Evolutionary conservation across 208 protist genomes (phyloP).

Genomic region (Endotrypanum monterogeii): DNA sequence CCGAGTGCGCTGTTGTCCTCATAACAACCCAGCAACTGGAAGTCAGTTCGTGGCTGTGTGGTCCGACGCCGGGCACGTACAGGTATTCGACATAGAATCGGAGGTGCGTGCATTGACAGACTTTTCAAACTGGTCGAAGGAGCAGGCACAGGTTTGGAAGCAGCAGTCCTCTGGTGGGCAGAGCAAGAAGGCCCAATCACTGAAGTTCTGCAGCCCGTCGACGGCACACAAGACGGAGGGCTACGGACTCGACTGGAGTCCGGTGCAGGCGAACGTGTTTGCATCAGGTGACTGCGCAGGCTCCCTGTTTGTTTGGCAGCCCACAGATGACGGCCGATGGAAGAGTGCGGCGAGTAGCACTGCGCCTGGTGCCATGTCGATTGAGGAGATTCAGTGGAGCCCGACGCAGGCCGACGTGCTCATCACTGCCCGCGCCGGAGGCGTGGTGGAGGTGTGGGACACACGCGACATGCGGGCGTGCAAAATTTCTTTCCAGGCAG

Average conservation of each 20-base stretch:
- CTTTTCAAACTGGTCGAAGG: constrained; percentile 81
- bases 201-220: constrained; percentile 82
- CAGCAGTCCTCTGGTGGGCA: constrained; percentile 16
- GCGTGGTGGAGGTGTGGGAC: constrained; percentile 91
- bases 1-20: constrained; percentile 88
- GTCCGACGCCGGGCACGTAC: constrained; percentile 94
- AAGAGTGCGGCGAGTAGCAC: constrained; percentile 70
- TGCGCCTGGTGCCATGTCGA: constrained; percentile 50
- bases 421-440: constrained; percentile 76
- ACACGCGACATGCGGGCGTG: constrained; percentile 83
- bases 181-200: constrained; percentile 30
- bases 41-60: constrained; percentile 93
- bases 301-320: constrained; percentile 91
- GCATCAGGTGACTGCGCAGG: constrained; percentile 94
- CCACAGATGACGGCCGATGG: constrained; percentile 76
- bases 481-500: constrained; percentile 79
- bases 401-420: constrained; percentile 93
- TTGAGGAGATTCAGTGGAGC: constrained; percentile 98
- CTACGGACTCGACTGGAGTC: constrained; percentile 97
- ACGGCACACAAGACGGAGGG: constrained; percentile 93
- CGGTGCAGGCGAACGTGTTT: constrained; percentile 61
- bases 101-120: constrained; percentile 79
- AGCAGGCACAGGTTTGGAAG: constrained; percentile 66
- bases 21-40: constrained; percentile 52
- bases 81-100: constrained; percentile 92